phyloP scores from a whole-genome alignment of 140 eudicot genomes.

The Erigeron philadelphicus region DNA sequence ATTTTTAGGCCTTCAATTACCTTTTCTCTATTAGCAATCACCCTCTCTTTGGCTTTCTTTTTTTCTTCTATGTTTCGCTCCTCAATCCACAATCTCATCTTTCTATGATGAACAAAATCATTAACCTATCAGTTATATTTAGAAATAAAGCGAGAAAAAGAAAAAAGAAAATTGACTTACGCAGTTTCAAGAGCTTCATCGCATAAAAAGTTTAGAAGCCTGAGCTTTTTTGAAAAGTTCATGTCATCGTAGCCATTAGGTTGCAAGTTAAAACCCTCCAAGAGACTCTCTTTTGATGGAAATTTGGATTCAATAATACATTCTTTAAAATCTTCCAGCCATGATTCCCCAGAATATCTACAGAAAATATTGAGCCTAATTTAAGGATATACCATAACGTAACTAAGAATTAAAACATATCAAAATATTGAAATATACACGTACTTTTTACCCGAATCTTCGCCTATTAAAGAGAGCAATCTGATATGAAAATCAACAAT shows the following conservation, averaged over 20 bases:
- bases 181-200: constrained; percentile 49
- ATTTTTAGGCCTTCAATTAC: constrained; percentile 20
- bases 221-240: constrained; percentile 36
- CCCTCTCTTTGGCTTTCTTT: constrained; percentile 39
- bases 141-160: neutral
- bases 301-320: constrained; percentile 33
- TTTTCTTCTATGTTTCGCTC: constrained; percentile 37
- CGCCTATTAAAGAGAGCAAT: constrained; percentile 41
- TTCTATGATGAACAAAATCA: constrained; percentile 28
- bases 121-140: neutral
- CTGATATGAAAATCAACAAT: constrained; percentile 38
- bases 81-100: constrained; percentile 55
- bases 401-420: constrained; percentile 12
- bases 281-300: constrained; percentile 31
- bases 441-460: constrained; percentile 38
- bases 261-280: constrained; percentile 32
- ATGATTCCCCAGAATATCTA: constrained; percentile 37
- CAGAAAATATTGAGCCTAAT: constrained; percentile 1
- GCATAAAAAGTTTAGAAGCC: constrained; percentile 45
- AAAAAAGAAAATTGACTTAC: constrained; percentile 29
- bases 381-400: neutral
- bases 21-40: constrained; percentile 47
- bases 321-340: constrained; percentile 40
- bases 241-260: constrained; percentile 33
- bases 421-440: constrained; percentile 7